A percentile compares a stretch with the other conserved stretches of the same genome.
phyloP scores from a whole-genome alignment of 179 eudicot genomes.

The Drosera spatulata region DNA sequence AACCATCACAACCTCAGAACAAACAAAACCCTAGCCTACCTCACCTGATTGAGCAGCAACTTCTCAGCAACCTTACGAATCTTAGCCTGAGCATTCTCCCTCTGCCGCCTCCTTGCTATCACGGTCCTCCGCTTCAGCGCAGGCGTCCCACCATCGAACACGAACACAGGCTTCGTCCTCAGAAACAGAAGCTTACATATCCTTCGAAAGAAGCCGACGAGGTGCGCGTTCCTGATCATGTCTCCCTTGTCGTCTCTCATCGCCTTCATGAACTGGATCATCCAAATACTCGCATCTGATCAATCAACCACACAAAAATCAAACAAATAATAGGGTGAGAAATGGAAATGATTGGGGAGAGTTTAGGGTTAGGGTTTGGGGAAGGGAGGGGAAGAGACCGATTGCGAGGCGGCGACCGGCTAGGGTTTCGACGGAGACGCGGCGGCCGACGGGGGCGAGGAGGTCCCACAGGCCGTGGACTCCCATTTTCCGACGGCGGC shows the following conservation, averaged over 20 bases:
- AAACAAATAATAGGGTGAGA: neutral
- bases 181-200: constrained; percentile 89
- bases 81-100: constrained; percentile 90
- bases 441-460: constrained; percentile 92
- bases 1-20: neutral
- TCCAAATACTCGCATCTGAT: constrained; percentile 98
- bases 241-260: constrained; percentile 96
- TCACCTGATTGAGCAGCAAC: constrained; percentile 75
- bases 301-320: neutral
- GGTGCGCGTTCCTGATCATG: constrained; percentile 88
- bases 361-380: constrained; percentile 22
- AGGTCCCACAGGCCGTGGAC: constrained; percentile 96
- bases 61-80: constrained; percentile 91
- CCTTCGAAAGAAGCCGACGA: constrained; percentile 89
- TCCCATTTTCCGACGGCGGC: constrained; percentile 37
- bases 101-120: constrained; percentile 74
- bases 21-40: neutral
- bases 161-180: constrained; percentile 88
- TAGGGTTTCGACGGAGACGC: constrained; percentile 95
- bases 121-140: constrained; percentile 84
- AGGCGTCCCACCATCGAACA: constrained; percentile 90
- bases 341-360: neutral
- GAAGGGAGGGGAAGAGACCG: constrained; percentile 26
- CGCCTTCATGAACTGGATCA: constrained; percentile 96
- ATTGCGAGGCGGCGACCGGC: constrained; percentile 88